Base-by-base conservation (phyloP, 352 stramenopile genomes). In the Phytophthora cryptogea region DNA sequence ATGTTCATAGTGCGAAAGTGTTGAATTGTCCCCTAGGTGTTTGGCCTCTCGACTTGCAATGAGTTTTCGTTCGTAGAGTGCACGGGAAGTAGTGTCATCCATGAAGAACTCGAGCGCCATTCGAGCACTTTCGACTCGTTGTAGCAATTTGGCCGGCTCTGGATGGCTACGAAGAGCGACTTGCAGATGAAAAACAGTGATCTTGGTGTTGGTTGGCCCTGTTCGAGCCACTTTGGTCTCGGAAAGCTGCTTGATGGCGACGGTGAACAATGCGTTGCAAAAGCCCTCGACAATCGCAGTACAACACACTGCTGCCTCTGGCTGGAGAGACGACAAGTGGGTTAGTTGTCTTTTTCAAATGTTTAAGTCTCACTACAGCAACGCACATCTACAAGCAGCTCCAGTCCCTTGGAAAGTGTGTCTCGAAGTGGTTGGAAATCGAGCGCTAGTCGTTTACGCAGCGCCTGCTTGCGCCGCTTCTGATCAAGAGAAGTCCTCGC, bases 181-280 rank as follows among this genome's bases (percentile, higher is more conserved):
- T 31, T 88, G 78, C 40, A 88, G 59, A 54, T 85, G 74, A 52
- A 59, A 78, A 39, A 83, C 66, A 5, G 74, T 82, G 43, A 85
- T 66, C 43, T 81, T 86, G 37, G 73, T 86, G 51, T 78, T 71
- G n/a, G 70, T 59, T 3, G 70, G 68, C 17, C 61, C 71, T 31
- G 72, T 47, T 23, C 48, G 59, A 20, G 39, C 16, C 23, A 54
- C 59, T 10, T 56, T 23, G 13, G 54, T 47, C 8, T 83, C 72
- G 27, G 74, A 62, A 37, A 76, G 65, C 28, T 74, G 60, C 49
- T 78, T 76, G 56, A 85, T 65, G 27, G 78, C 63, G 43, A 68
- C 66, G 23, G 68, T 59, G 54, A 87, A 87, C 41, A 87, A 75
- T 43, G 63, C 64, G 50, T 82, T 60, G 56, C 78, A 87, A 50